phyloP scores from a whole-genome alignment of 768 basidiomycete genomes.

The Pleurotus giganteus region DNA sequence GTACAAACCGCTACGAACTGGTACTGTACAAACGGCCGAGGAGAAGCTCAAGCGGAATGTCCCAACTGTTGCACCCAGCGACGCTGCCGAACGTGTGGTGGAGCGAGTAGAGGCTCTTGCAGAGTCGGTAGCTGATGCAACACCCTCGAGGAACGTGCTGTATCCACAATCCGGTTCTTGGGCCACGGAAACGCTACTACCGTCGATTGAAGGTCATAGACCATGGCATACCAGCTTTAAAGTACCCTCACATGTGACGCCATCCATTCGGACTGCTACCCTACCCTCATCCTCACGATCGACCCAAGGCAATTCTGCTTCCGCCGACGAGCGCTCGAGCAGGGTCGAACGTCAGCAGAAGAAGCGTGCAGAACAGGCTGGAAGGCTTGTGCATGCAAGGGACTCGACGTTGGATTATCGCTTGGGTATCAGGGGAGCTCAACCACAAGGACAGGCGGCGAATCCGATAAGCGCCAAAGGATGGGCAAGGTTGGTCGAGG shows the following conservation, averaged over 20 bases:
- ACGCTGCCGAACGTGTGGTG: neutral
- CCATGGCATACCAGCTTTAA: conserved; percentile 74
- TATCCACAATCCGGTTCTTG: conserved; percentile 34
- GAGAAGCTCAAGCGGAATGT: conserved; percentile 57
- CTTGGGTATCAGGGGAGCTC: conserved; percentile 47
- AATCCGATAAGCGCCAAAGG: conserved; percentile 70
- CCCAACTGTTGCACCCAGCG: conserved; percentile 29
- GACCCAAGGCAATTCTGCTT: conserved; percentile 10
- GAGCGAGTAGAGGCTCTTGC: conserved; percentile 6
- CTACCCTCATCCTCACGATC: conserved; percentile 31
- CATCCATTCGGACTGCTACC: conserved; percentile 53
- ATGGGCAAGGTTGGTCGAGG: conserved; percentile 75
- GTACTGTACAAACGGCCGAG: conserved; percentile 57
- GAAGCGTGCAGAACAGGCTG: conserved; percentile 52
- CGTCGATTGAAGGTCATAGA: conserved; percentile 52
- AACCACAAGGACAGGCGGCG: conserved; percentile 16
- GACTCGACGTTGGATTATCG: conserved; percentile 79
- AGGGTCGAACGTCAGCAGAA: conserved; percentile 47
- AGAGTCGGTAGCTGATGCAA: neutral
- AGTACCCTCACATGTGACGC: conserved; percentile 50
- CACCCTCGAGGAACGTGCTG: neutral
- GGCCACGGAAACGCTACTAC: conserved; percentile 52
- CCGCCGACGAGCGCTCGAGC: conserved; percentile 35
- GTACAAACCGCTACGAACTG: conserved; percentile 76
- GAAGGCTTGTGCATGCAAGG: conserved; percentile 56